Conservation (phyloP, 768 basidiomycete species). For the Favolaschia claudopus region DNA sequence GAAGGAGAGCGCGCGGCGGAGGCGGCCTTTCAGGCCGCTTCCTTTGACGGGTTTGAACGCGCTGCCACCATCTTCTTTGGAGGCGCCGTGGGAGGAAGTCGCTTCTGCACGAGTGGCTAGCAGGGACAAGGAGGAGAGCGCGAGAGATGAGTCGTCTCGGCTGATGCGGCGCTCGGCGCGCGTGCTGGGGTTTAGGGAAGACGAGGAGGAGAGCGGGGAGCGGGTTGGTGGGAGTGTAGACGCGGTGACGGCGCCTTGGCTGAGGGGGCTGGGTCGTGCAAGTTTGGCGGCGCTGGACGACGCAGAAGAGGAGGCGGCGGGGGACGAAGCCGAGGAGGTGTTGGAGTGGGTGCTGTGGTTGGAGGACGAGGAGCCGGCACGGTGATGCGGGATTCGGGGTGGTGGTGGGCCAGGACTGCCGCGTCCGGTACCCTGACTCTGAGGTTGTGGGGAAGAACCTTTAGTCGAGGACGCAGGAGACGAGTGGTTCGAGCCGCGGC, state of each 20-base stretch:
- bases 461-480: slow-evolving; percentile 35
- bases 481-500: slow-evolving; percentile 49
- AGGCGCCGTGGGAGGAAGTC: not conserved
- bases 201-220: slow-evolving; percentile 14
- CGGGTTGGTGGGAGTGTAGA: slow-evolving; percentile 18
- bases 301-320: slow-evolving; percentile 12
- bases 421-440: slow-evolving; percentile 37
- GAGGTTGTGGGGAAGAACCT: slow-evolving; percentile 40
- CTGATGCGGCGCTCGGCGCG: slow-evolving; percentile 60
- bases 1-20: slow-evolving; percentile 77
- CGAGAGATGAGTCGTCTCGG: slow-evolving; percentile 41
- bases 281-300: slow-evolving; percentile 34
- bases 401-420: slow-evolving; percentile 37
- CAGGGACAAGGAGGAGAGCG: slow-evolving; percentile 23
- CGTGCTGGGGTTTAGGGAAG: slow-evolving; percentile 36
- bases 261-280: slow-evolving; percentile 39
- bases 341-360: slow-evolving; percentile 30
- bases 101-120: slow-evolving; percentile 21
- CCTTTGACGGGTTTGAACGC: too few species aligned
- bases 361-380: slow-evolving; percentile 31
- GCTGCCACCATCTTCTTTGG: too few species aligned
- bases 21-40: slow-evolving; percentile 78
- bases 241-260: slow-evolving; percentile 35
- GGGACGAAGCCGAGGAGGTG: slow-evolving; percentile 29
- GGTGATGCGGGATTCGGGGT: slow-evolving; percentile 38